These are phyloP conservation scores for Lepraria neglecta DNA, from an alignment of 495 filamentous ascomycete species.

Conservation along the genomic window DNA sequence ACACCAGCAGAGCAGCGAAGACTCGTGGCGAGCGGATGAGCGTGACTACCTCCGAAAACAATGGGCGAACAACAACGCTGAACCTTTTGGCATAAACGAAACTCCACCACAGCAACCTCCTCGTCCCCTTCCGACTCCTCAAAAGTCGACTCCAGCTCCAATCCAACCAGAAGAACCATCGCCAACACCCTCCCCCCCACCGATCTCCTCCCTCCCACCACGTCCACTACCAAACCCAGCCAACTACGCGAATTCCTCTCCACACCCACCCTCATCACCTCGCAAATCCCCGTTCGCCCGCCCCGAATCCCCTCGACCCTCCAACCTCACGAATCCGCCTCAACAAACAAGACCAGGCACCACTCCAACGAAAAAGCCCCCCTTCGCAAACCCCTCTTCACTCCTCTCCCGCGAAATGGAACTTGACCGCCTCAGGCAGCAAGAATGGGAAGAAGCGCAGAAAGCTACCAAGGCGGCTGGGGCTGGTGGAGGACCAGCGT, in stretches of 20 bases:
- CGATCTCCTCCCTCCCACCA: slow-evolving; percentile 21
- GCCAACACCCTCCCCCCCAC: slow-evolving; percentile 32
- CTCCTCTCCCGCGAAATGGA: slow-evolving; percentile 95
- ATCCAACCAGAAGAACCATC: slow-evolving; percentile 19
- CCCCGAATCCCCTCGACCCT: slow-evolving; percentile 30
- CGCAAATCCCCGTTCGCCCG: slow-evolving; percentile 29
- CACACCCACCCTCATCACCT: slow-evolving; percentile 30
- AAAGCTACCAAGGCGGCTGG: slow-evolving; percentile 57
- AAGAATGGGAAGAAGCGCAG: slow-evolving; percentile 93
- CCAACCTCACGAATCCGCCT: slow-evolving; percentile 32
- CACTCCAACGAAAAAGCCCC: slow-evolving; percentile 42
- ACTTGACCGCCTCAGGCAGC: slow-evolving; percentile 82
- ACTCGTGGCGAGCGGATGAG: slow-evolving; percentile 66
- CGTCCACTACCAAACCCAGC: slow-evolving; percentile 50
- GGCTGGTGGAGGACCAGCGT: slow-evolving; percentile 36
- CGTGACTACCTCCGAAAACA: slow-evolving; percentile 64
- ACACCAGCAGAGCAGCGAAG: slow-evolving; percentile 42
- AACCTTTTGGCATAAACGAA: slow-evolving; percentile 15
- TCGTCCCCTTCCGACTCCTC: slow-evolving; percentile 36
- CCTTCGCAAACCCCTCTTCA: slow-evolving; percentile 43
- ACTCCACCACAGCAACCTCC: slow-evolving; percentile 34
- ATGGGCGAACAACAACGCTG: slow-evolving; percentile 52
- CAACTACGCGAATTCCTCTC: slow-evolving; percentile 40
- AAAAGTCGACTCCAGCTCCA: slow-evolving; percentile 10
- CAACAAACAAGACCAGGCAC: slow-evolving; percentile 22